These are phyloP conservation scores for Saccharomyces mikatae DNA, from an alignment of 805 yeast genomes.

Conservation along the genomic window DNA sequence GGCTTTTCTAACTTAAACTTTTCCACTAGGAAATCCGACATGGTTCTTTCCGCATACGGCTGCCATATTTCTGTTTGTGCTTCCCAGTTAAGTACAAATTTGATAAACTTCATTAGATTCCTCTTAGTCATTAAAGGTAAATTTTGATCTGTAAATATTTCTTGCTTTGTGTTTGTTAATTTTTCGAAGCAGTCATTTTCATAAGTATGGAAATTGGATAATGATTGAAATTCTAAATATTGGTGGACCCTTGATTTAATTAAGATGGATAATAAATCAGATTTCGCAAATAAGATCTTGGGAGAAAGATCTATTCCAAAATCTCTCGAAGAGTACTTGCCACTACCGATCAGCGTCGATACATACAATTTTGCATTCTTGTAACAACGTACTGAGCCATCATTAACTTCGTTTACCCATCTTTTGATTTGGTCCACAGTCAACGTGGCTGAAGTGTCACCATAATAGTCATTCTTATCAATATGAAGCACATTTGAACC, in stretches of 20 bases:
- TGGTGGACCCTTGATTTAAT: slow-evolving; percentile 81
- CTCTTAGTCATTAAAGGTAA: slow-evolving; percentile 71
- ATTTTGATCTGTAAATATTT: slow-evolving; percentile 83
- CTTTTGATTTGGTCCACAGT: slow-evolving; percentile 76
- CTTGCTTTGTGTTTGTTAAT: slow-evolving; percentile 80
- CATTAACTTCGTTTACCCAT: slow-evolving; percentile 73
- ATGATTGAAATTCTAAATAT: slow-evolving; percentile 85
- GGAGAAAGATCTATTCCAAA: slow-evolving; percentile 88
- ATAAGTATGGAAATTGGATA: slow-evolving; percentile 85
- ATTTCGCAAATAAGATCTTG: slow-evolving; percentile 77
- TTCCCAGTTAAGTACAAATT: slow-evolving; percentile 73
- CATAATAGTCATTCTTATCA: slow-evolving; percentile 78
- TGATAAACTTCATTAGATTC: slow-evolving; percentile 75
- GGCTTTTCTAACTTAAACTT: slow-evolving; percentile 64
- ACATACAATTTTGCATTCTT: slow-evolving; percentile 73
- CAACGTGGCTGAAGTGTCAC: slow-evolving; percentile 79
- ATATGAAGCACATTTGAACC: slow-evolving; percentile 93
- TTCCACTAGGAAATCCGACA: slow-evolving; percentile 49
- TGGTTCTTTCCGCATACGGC: slow-evolving; percentile 47
- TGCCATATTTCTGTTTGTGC: slow-evolving; percentile 48
- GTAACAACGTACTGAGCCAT: slow-evolving; percentile 34
- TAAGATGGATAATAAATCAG: slow-evolving; percentile 74
- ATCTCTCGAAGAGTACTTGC: slow-evolving; percentile 49
- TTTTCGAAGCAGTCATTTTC: slow-evolving; percentile 87
- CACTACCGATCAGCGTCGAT: slow-evolving; percentile 44